phyloP scores from a whole-genome alignment of 2,329 filamentous ascomycete genomes.

The Samsoniella hepiali region DNA sequence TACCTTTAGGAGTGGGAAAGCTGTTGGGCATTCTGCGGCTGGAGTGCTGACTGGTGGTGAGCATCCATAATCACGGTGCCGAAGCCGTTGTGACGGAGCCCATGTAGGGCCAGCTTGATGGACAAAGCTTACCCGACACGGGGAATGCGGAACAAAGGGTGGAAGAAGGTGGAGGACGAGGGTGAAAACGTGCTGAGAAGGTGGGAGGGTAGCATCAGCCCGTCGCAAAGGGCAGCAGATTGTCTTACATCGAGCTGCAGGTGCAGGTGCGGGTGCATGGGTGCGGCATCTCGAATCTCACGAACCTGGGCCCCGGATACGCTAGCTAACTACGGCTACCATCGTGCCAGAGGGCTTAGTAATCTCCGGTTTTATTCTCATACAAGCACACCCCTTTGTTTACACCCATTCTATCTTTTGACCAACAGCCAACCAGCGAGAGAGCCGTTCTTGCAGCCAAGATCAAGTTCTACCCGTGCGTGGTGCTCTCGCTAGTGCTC shows the following conservation, averaged over 20 bases:
- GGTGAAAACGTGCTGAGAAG: slow-evolving; percentile 13
- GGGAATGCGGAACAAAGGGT: background rate
- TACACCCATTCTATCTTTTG: too few relatives aligned
- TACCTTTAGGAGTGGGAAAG: background rate
- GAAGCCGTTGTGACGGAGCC: slow-evolving; percentile 11
- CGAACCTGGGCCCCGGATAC: background rate
- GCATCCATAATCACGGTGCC: slow-evolving; percentile 14
- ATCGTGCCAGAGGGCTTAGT: too few relatives aligned
- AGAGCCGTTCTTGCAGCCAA: too few relatives aligned
- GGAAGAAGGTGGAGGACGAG: background rate
- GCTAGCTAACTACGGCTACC: background rate
- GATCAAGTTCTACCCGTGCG: too few relatives aligned
- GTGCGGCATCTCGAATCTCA: background rate
- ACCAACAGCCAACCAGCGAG: too few relatives aligned
- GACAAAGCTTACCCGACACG: slow-evolving; percentile 14
- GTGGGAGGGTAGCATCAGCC: slow-evolving; percentile 13
- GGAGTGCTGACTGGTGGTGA: slow-evolving; percentile 1
- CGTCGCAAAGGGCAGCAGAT: slow-evolving; percentile 10
- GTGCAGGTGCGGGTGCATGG: background rate
- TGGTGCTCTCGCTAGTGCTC: too few relatives aligned
- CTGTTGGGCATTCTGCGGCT: background rate
- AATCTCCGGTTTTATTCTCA: too few relatives aligned
- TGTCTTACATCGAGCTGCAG: slow-evolving; percentile 16
- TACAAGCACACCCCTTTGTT: too few relatives aligned
- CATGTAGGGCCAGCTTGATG: slow-evolving; percentile 10